phyloP scores from a whole-genome alignment of 2,329 filamentous ascomycete species.

The Stachybotrys elegans region DNA sequence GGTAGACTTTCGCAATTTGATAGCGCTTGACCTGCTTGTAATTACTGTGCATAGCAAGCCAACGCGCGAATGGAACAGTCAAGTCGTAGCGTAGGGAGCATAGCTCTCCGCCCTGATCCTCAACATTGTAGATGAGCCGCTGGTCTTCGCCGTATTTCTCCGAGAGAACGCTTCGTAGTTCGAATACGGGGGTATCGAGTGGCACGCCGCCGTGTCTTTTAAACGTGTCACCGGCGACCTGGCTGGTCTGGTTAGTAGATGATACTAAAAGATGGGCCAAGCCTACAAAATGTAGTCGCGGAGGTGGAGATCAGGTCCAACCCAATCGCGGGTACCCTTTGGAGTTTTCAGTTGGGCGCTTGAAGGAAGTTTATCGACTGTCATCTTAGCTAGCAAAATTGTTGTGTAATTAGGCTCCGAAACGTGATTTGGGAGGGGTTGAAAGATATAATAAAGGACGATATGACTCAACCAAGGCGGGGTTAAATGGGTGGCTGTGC shows the following conservation, averaged over 20 bases:
- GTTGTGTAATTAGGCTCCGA: too few relatives aligned
- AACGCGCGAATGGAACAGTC: slow-evolving; percentile 86
- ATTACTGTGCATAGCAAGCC: slow-evolving; percentile 80
- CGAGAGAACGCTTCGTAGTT: slow-evolving; percentile 78
- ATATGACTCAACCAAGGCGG: too few relatives aligned
- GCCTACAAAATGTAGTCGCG: background rate
- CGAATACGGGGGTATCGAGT: slow-evolving; percentile 80
- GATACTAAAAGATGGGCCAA: background rate
- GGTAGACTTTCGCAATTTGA: slow-evolving; percentile 83
- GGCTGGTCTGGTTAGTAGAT: background rate
- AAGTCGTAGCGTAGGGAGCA: slow-evolving; percentile 77
- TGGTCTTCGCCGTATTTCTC: slow-evolving; percentile 92
- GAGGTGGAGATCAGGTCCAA: background rate
- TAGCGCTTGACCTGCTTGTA: slow-evolving; percentile 87
- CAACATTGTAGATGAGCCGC: slow-evolving; percentile 84
- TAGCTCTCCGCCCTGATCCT: slow-evolving; percentile 78
- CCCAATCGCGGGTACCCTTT: background rate
- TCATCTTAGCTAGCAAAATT: background rate
- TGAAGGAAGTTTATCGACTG: background rate
- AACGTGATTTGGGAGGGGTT: too few relatives aligned
- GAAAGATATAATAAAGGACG: too few relatives aligned
- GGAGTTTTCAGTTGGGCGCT: background rate
- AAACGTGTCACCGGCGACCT: slow-evolving; percentile 38
- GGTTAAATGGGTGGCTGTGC: too few relatives aligned
- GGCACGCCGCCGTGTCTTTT: slow-evolving; percentile 77